These are phyloP conservation scores for Citrus sinensis DNA, from an alignment of 345 rosid genomes.

Conservation along the genomic window DVS_A1.0 CM039163.1:22384501-22385000, in stretches of 20 bases:
- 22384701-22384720: background rate
- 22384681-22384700: background rate
- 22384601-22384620: background rate
- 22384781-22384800: conserved; percentile 89
- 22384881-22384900: background rate
- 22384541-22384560: background rate
- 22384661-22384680: background rate
- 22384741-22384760: conserved; percentile 67
- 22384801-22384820: conserved; percentile 94
- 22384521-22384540: background rate
- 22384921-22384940: background rate
- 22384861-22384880: background rate
- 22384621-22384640: background rate
- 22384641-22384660: background rate
- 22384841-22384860: background rate
- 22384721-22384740: background rate
- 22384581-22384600: background rate
- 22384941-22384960: background rate
- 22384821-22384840: conserved; percentile 39
- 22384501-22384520: background rate
- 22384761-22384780: conserved; percentile 99
- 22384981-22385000: background rate
- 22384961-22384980: background rate
- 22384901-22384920: conserved; percentile 2
- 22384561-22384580: background rate